Conservation (phyloP, 768 basidiomycete genomes). For the Hydnum rufescens region DNA sequence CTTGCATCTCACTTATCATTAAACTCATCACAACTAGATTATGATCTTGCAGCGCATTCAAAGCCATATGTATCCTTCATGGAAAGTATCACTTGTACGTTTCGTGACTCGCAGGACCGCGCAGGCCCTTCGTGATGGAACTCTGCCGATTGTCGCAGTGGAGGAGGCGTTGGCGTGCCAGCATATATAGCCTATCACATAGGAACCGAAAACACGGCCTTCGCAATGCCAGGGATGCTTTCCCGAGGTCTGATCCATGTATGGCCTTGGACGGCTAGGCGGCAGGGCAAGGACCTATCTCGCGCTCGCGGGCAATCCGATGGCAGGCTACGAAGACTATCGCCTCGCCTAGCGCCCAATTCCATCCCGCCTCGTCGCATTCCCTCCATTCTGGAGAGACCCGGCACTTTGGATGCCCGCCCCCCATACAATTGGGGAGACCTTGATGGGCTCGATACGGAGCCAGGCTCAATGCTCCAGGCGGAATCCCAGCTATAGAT, state of each 20-base stretch:
- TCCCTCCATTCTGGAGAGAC: slow-evolving; percentile 44
- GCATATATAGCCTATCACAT: slow-evolving; percentile 74
- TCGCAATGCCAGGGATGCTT: slow-evolving; percentile 92
- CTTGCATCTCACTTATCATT: no score
- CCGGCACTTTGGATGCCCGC: no score
- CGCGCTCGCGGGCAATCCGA: slow-evolving; percentile 51
- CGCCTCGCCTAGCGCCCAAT: slow-evolving; percentile 81
- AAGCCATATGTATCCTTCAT: slow-evolving; percentile 87
- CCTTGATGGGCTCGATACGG: no score
- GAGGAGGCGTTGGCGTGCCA: slow-evolving; percentile 81
- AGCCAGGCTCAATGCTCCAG: slow-evolving; percentile 21
- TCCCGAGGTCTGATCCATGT: slow-evolving; percentile 86
- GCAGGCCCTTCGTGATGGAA: slow-evolving; percentile 1
- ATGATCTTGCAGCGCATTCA: slow-evolving; percentile 40
- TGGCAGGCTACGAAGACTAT: slow-evolving; percentile 74
- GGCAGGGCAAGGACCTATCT: slow-evolving; percentile 90
- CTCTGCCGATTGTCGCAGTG: slow-evolving; percentile 32
- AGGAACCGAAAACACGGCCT: slow-evolving; percentile 77
- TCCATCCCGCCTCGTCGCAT: slow-evolving; percentile 64
- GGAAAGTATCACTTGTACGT: slow-evolving; percentile 72
- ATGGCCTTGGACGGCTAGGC: slow-evolving; percentile 78
- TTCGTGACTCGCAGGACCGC: slow-evolving; percentile 8
- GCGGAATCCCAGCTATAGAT: no score
- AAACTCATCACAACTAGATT: slow-evolving; percentile 70
- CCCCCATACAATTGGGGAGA: no score